These are phyloP conservation scores for Pseudotulostoma volvatum DNA, from an alignment of 495 filamentous ascomycete genomes.

Conservation along the genomic window DNA sequence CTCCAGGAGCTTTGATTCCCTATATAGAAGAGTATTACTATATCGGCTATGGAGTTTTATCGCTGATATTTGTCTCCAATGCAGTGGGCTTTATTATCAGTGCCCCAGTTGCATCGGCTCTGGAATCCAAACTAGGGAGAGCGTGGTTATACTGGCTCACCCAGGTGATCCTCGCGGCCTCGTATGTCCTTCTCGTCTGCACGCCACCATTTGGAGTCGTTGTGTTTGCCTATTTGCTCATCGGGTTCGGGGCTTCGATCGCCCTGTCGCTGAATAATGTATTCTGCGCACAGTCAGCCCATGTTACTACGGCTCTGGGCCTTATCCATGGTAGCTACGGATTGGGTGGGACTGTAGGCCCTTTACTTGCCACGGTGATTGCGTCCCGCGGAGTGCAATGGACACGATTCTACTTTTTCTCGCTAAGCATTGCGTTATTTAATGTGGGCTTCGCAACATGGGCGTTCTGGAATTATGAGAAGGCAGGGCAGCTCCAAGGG, in stretches of 20 bases:
- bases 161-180: slow-evolving; percentile 31
- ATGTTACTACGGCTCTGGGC: slow-evolving; percentile 45
- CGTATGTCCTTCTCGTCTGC: slow-evolving; percentile 46
- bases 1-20: slow-evolving; percentile 57
- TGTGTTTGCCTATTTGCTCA: slow-evolving; percentile 45
- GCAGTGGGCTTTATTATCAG: slow-evolving; percentile 61
- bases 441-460: slow-evolving; percentile 34
- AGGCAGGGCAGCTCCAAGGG: too few relatives aligned
- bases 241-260: slow-evolving; percentile 50
- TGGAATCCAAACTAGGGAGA: slow-evolving; percentile 41
- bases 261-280: slow-evolving; percentile 59
- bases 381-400: slow-evolving; percentile 18
- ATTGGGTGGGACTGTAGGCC: slow-evolving; percentile 51
- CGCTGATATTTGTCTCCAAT: slow-evolving; percentile 64
- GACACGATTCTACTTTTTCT: slow-evolving; percentile 18
- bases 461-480: slow-evolving; percentile 38
- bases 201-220: slow-evolving; percentile 54
- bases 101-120: slow-evolving; percentile 39
- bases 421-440: slow-evolving; percentile 23
- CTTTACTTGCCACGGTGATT: slow-evolving; percentile 55
- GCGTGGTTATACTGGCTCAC: slow-evolving; percentile 42
- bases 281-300: slow-evolving; percentile 52
- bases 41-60: slow-evolving; percentile 59
- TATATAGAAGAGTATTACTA: slow-evolving; percentile 56
- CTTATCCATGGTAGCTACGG: slow-evolving; percentile 55